Base-by-base conservation (phyloP, 1,139 yeast genomes). In the Suhomyces anneliseae region DNA sequence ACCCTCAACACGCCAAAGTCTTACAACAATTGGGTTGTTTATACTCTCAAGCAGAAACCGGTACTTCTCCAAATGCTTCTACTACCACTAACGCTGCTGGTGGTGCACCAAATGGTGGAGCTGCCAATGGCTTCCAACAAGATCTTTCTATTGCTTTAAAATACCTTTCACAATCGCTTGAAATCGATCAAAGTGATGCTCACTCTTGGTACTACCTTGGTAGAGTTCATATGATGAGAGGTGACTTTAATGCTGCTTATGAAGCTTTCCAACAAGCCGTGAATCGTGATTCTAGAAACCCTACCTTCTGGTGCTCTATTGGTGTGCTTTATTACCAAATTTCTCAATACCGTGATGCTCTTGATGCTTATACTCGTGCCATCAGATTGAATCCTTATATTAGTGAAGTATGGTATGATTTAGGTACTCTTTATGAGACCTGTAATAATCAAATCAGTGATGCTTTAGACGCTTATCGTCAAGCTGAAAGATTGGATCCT, bases 261-360 rank as follows among this genome's bases (percentile, higher is more conserved):
- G 98, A 93, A 64, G 95, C 98, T 0, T 93, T 93, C 79, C 99
- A 93, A 71, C 98, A 92, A 66, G 99, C 99, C 7, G 99, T 93
- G 47, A 93, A 93, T 67, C 81, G 97, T 52, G 99, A 93, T 66
- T 87, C 95, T 32, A 80, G 97, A 63, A 93, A 93, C 66, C 98
- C 99, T 48, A 93, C 97, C 2, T 93, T 93, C 72, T 93, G 99
- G 99, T 93, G 99, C 67, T 90, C 97, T 31, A 93, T 93, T 62
- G 99, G 99, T 65, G 98, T 93, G 9, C 77, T 93, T 51, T 93
- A 93, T 71, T 93, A 92, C 68, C 97, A 93, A 69, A 92, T 93
- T 52, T 84, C 95, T 47, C 99, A 93, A 70, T 93, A 89, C 70
- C 81, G 97, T 48, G 99, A 93, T 65, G 99, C 99, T 6, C 77